Conservation (phyloP, 2,329 filamentous ascomycete species). For the Blumeria hordei region DNA sequence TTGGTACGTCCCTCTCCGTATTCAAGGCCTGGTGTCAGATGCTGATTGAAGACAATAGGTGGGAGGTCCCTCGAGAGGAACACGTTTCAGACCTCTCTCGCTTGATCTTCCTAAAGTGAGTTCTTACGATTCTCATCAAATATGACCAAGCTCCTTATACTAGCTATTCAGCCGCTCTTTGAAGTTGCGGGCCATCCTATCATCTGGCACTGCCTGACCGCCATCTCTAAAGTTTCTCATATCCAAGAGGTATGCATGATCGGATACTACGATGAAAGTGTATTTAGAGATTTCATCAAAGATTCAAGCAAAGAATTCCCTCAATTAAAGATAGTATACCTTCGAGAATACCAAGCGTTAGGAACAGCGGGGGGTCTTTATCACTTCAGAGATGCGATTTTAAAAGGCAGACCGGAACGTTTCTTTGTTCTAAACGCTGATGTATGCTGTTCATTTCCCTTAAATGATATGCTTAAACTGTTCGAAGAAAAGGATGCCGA, state of each 20-base stretch:
- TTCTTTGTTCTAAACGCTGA: constrained; percentile 97
- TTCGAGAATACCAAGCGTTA: constrained; percentile 89
- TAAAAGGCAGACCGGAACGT: constrained; percentile 82
- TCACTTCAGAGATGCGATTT: constrained; percentile 96
- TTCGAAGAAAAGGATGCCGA: constrained; percentile 91
- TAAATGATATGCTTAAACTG: constrained; percentile 83
- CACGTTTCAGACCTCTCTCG: constrained; percentile 79
- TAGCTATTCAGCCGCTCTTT: constrained; percentile 53
- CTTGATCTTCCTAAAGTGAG: constrained; percentile 84
- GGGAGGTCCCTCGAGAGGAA: constrained; percentile 84
- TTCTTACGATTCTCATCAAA: constrained; percentile 3
- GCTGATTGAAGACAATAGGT: constrained; percentile 32
- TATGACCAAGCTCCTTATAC: constrained; percentile 3
- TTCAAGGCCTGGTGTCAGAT: not conserved
- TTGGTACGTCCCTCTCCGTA: constrained; percentile 32
- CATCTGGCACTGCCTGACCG: constrained; percentile 90
- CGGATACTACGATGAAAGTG: constrained; percentile 92
- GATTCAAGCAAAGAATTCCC: constrained; percentile 67
- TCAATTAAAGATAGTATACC: constrained; percentile 73
- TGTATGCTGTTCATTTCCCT: constrained; percentile 94
- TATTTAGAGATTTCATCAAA: constrained; percentile 97
- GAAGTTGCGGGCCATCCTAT: constrained; percentile 96
- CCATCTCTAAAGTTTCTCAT: constrained; percentile 70
- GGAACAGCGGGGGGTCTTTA: constrained; percentile 92
- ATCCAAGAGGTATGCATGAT: constrained; percentile 95